Base-by-base conservation (phyloP, 257 asterid genomes). In the Solanum chilense region DNA sequence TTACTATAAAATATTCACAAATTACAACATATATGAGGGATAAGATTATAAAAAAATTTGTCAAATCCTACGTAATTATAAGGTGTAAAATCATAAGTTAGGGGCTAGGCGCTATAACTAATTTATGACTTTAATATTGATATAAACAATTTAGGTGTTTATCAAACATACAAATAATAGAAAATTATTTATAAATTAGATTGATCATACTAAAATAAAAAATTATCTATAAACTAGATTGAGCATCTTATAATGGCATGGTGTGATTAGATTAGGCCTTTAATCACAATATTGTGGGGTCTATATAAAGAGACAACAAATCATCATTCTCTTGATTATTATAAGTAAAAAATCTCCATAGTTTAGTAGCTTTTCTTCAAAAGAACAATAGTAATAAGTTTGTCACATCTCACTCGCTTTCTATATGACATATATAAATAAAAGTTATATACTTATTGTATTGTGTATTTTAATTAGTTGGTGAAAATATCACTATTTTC, bases 371-470 rank as follows among this genome's bases (percentile, higher is more conserved):
- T 14, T 27, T 14, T 29, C 29, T 64, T 25, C 18, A 5, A 27
- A 29, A 69, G 37, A 16, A 12, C 71, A 66, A 12, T 12, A 25
- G 73, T 66, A 69, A 69, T 31, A 29, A 7, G 86, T 49, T 84
- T 82, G 52, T 83, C 87, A 20, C 13, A 83, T 56, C 82, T 88
- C 87, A 87, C 73, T 88, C 86, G 84, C 88, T 89, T 83, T 81
- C 90, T 39, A 11, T 74, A 12, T 31, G 0, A 31, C 33, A 39
- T 27, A 39, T 11, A 45, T 45, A 39, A 39, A 39, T 39, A 45
- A 21, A 39, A 20, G 27, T 3, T 20, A 23, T 75, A 41, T 12
- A 75, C 23, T 74, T 27, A 74, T 39, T 3, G 12, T 7, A 15
- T 75, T 56, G 27, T 20, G 12, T 58, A 21, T 58, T 45, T 58